These are phyloP conservation scores for Ramularia collo-cygni DNA, from an alignment of 2,329 filamentous ascomycete species.

Conservation along the genomic window DNA sequence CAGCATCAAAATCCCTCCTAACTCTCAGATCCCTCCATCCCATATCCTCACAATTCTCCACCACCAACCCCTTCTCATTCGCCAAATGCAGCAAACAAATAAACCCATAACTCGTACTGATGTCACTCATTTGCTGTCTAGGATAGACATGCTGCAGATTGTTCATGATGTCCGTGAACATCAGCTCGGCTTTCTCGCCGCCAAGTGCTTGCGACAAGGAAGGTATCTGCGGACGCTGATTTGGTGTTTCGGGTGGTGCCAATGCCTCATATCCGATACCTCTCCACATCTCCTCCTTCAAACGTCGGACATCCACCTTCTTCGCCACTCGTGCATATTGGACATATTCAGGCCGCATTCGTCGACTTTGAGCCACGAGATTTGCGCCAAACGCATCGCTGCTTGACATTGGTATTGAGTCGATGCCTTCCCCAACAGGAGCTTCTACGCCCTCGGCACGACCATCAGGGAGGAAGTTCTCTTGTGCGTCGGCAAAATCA, in stretches of 20 bases:
- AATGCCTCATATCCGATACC: slow-evolving; percentile 44
- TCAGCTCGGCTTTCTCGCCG: slow-evolving; percentile 51
- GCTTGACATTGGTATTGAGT: slow-evolving; percentile 29
- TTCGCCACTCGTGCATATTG: slow-evolving; percentile 60
- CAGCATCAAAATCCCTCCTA: slow-evolving; percentile 35
- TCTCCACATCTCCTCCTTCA: slow-evolving; percentile 61
- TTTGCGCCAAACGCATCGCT: slow-evolving; percentile 54
- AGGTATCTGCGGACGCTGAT: slow-evolving; percentile 16
- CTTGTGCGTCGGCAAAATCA: slow-evolving; percentile 73
- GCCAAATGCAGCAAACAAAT: slow-evolving; percentile 87
- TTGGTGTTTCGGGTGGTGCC: slow-evolving; percentile 7
- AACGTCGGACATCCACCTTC: slow-evolving; percentile 57
- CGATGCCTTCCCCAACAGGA: slow-evolving; percentile 24
- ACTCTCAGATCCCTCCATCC: slow-evolving; percentile 45
- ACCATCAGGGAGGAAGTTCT: slow-evolving; percentile 66
- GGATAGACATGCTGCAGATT: slow-evolving; percentile 79
- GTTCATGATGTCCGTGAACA: slow-evolving; percentile 90
- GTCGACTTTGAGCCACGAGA: slow-evolving; percentile 54
- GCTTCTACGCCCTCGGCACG: slow-evolving; percentile 34
- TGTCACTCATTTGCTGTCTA: slow-evolving; percentile 79
- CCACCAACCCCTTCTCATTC: slow-evolving; percentile 82
- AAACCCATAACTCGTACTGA: slow-evolving; percentile 88
- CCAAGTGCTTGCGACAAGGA: slow-evolving; percentile 12
- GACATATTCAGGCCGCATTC: slow-evolving; percentile 57
- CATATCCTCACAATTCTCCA: slow-evolving; percentile 52